Base-by-base conservation (phyloP, 1,139 yeast species). In the Protomyces macrosporus region DNA sequence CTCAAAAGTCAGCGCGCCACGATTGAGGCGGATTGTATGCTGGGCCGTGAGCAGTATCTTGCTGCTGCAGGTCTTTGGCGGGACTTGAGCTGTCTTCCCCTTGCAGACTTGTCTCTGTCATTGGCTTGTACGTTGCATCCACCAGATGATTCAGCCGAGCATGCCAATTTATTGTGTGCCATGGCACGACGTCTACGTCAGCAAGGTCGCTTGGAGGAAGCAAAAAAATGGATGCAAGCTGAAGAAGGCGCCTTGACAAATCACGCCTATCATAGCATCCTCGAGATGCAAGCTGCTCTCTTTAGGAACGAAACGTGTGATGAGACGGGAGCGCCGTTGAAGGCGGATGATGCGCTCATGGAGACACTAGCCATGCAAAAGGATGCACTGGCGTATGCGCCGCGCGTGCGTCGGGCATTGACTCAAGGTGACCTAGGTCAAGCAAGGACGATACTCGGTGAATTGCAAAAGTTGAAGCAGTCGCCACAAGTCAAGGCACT, bases 401-500 rank as follows among this genome's bases (percentile, higher is more conserved):
- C 62, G 14, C 62, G 62, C 10, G 52, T 58, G 10, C 55, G 45
- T 10, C 40, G 62, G n/a, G 23, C 32, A 12, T 40, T 58, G 16
- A 16, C n/a, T 16, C 10, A 30, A 9, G 36, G 39, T 6, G 35
- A 36, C 4, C 30, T 52, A n/a, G 35, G n/a, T 4, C 40, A 16
- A 6, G 62, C 62, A 40, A 16, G 37, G 48, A 16, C 35, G n/a
- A 12, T 33, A 35, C 23, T 52, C 14, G 12, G 39, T n/a, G 45
- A 14, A n/a, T n/a, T 36, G 6, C 10, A n/a, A 9, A 34, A 14
- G 4, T 7, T 14, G 33, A 39, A 16, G 12, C 45, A 34, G 30
- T 12, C 33, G 16, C 50, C 42, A 23, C 54, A 14, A 30, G 3
- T 14, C 42, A 33, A 57, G 33, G 32, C 52, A 7, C 35, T 50